A percentile compares a stretch with the other conserved stretches of the same genome.
These are phyloP conservation scores for Stromatinia cepivora DNA, from an alignment of 2,329 filamentous ascomycete genomes.

Conservation along the genomic window DNA sequence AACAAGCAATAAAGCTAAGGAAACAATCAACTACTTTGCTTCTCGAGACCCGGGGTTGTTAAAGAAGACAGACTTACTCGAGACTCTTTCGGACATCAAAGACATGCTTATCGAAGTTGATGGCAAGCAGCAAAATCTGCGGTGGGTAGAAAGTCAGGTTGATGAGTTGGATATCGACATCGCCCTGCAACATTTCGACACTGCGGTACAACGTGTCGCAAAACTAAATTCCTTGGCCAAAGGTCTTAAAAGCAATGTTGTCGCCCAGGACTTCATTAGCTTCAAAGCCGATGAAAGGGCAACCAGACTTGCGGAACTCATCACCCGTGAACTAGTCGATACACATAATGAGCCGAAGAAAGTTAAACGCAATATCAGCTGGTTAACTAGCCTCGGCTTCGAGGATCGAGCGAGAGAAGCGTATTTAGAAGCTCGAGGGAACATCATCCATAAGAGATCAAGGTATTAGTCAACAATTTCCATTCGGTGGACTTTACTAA, in stretches of 20 bases:
- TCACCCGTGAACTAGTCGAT: constrained; percentile 75
- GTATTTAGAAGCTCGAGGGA: constrained; percentile 77
- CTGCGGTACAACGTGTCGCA: constrained; percentile 80
- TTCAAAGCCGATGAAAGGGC: constrained; percentile 88
- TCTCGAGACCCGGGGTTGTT: constrained; percentile 74
- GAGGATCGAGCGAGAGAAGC: constrained; percentile 86
- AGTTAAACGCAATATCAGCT: constrained; percentile 78
- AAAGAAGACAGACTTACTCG: constrained; percentile 77
- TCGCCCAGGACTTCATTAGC: constrained; percentile 89
- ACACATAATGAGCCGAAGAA: constrained; percentile 75
- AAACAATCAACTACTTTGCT: constrained; percentile 84
- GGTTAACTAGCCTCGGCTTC: constrained; percentile 83
- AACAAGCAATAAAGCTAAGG: constrained; percentile 78
- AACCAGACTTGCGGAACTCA: constrained; percentile 69
- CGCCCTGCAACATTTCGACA: constrained; percentile 84
- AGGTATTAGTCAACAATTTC: constrained; percentile 55
- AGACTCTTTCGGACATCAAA: constrained; percentile 74
- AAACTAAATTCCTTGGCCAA: constrained; percentile 78
- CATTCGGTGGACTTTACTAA: background rate
- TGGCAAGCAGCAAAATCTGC: constrained; percentile 91
- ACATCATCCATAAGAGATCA: constrained; percentile 76
- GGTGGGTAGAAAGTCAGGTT: constrained; percentile 93
- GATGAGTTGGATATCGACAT: constrained; percentile 97
- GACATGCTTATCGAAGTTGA: constrained; percentile 94
- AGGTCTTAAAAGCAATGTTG: constrained; percentile 77